These are phyloP conservation scores for Neurospora sp. DNA, from an alignment of 495 filamentous ascomycete species.

Conservation along the genomic window DNA sequence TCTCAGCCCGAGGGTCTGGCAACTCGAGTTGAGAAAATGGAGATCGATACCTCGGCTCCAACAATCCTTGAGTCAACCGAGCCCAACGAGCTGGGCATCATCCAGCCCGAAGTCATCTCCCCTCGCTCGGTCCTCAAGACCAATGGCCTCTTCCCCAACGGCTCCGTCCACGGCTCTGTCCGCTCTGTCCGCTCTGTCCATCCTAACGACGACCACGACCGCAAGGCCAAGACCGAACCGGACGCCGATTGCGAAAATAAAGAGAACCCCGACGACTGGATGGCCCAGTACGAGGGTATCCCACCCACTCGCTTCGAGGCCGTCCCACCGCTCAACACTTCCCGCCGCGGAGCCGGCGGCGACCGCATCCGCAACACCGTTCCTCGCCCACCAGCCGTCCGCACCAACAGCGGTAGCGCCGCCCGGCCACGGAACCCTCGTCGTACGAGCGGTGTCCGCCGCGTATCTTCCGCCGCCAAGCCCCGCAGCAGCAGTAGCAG, in stretches of 20 bases:
- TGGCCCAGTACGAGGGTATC: constrained; percentile 41
- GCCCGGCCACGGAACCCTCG: constrained; percentile 19
- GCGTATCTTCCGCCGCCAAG: constrained; percentile 14
- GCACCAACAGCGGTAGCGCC: constrained; percentile 11
- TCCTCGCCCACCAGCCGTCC: constrained; percentile 20
- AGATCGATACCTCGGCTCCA: constrained; percentile 2
- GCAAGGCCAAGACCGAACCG: constrained; percentile 13
- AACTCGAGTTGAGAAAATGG: constrained; percentile 12
- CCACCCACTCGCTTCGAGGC: constrained; percentile 76
- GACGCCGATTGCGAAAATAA: constrained; percentile 26
- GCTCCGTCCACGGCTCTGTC: neutral
- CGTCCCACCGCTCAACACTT: constrained; percentile 55
- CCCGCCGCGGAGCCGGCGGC: constrained; percentile 18
- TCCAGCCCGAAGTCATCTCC: neutral
- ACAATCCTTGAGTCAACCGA: constrained; percentile 36
- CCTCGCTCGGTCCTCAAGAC: constrained; percentile 2
- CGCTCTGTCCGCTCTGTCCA: neutral
- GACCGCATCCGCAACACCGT: constrained; percentile 21
- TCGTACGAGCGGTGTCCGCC: constrained; percentile 12
- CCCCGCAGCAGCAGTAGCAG: constrained; percentile 20
- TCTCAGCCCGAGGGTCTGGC: constrained; percentile 10
- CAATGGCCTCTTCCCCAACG: constrained; percentile 14
- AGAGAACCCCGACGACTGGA: constrained; percentile 26
- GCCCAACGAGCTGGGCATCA: constrained; percentile 19
- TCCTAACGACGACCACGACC: constrained; percentile 19